These are phyloP conservation scores for Ophiocordyceps polyrhachis-furcata DNA, from an alignment of 2,329 filamentous ascomycete species.

Conservation along the genomic window DNA sequence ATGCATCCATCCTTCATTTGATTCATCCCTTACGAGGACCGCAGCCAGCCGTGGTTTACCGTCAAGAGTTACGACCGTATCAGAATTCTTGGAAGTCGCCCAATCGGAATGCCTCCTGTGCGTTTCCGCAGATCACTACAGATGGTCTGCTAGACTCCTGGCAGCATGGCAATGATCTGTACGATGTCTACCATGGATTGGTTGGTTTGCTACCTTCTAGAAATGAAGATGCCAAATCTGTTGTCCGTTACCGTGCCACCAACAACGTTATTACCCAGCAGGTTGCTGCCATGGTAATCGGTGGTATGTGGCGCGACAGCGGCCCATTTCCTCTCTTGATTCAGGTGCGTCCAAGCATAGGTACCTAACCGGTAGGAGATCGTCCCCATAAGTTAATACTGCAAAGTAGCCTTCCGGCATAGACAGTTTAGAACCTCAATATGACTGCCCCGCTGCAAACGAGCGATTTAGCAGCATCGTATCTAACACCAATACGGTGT, in stretches of 20 bases:
- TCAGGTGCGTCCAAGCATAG: slow-evolving; percentile 12
- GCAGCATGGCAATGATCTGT: slow-evolving; percentile 60
- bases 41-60: slow-evolving; percentile 37
- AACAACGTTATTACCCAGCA: slow-evolving; percentile 71
- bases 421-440: slow-evolving; percentile 59
- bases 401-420: slow-evolving; percentile 26
- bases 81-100: slow-evolving; percentile 47
- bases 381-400: background rate
- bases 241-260: slow-evolving; percentile 51
- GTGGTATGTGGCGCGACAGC: slow-evolving; percentile 43
- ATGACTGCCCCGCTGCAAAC: slow-evolving; percentile 38
- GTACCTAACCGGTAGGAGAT: background rate
- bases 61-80: slow-evolving; percentile 40
- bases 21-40: slow-evolving; percentile 36
- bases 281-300: slow-evolving; percentile 56
- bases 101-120: slow-evolving; percentile 56
- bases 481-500: slow-evolving; percentile 25
- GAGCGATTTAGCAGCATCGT: slow-evolving; percentile 24
- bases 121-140: slow-evolving; percentile 64
- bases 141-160: slow-evolving; percentile 55
- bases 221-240: slow-evolving; percentile 20
- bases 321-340: slow-evolving; percentile 26
- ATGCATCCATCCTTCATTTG: slow-evolving; percentile 52
- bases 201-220: slow-evolving; percentile 45
- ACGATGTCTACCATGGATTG: slow-evolving; percentile 53